Base-by-base conservation (phyloP, 2,329 filamentous ascomycete genomes). In the Aspergillus pseudoterreus region DNA sequence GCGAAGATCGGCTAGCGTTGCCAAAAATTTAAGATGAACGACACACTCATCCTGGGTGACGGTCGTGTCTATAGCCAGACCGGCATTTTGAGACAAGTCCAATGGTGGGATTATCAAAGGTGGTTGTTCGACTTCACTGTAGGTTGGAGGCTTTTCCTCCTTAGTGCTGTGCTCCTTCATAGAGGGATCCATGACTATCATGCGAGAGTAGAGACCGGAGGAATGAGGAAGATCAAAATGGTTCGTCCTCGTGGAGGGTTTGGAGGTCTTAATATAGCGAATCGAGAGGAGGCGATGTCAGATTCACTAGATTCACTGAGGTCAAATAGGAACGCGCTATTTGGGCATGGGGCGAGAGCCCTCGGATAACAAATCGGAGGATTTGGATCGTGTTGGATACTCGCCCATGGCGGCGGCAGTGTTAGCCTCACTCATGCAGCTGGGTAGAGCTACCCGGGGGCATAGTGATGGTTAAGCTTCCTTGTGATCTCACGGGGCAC, bases 21-120 rank as follows among this genome's bases (percentile, higher is more conserved):
- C 81, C 1, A 92, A 76, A 0, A 92, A 75, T 65, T 89, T 90
- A 24, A 92, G 77, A 65, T 94, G 89, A 1, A 82, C 85, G 19
- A 89, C 79, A 57, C 86, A 89, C 39, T 83, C 78, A 53, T 85
- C 78, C 4, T 67, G 67, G 1, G 74, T 65, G 48, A 71, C 57
- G 1, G 61, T 63, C 6, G 59, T 61, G n/a, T 42, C 45, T 10
- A 17, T 11, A 10, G 57, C 19, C 14, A 45, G 43, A 2, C 54
- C 56, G 5, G 57, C 38, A 33, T 52, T 52, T 14, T 44, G 17
- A 19, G 41, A 30, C 9, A 71, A 60, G 41, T 63, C 49, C 15
- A 70, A 50, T 19, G 50, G 56, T 10, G 65, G 65, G n/a, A 70
- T 53, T 5, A 51, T 39, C 9, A 52, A 45, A n/a, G 51, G 45